Evolutionary conservation across 805 yeast species (phyloP).

Genomic region (Candida argentea): DNA sequence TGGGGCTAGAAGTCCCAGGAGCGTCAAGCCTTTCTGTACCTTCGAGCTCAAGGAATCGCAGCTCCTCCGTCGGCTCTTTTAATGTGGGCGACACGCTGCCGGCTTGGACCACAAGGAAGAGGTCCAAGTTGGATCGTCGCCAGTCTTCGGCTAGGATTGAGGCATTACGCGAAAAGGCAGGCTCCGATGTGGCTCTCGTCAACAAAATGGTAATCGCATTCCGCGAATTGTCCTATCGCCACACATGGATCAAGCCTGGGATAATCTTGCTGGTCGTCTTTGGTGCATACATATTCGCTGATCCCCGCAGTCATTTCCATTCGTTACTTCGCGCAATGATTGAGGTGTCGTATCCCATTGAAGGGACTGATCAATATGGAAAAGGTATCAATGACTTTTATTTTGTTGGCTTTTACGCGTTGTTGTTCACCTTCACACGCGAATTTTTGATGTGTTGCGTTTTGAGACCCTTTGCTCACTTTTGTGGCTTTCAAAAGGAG

Average conservation of each 20-base stretch:
- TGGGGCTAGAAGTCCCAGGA: too few species aligned
- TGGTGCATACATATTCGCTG: conserved; percentile 41
- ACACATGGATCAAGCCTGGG: conserved; percentile 67
- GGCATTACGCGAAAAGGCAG: conserved; percentile 17
- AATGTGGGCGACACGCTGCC: conserved; percentile 69
- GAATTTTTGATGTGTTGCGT: conserved; percentile 84
- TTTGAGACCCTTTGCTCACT: conserved; percentile 59
- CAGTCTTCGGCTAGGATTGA: conserved; percentile 20
- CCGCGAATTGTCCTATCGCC: conserved; percentile 47
- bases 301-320: conserved; percentile 49
- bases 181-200: conserved; percentile 41
- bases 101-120: conserved; percentile 56
- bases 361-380: conserved; percentile 62
- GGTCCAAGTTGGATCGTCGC: conserved; percentile 31
- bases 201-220: conserved; percentile 47
- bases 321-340: conserved; percentile 50
- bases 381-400: conserved; percentile 79
- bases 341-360: conserved; percentile 52
- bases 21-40: too few species aligned
- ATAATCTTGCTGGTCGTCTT: conserved; percentile 34
- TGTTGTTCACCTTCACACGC: conserved; percentile 82
- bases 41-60: too few species aligned
- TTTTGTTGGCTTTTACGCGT: conserved; percentile 71
- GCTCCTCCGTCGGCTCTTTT: conserved; percentile 68
- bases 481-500: conserved; percentile 40